phyloP scores from a whole-genome alignment of 306 rosid genomes.

The Rubus parviflorus region DNA sequence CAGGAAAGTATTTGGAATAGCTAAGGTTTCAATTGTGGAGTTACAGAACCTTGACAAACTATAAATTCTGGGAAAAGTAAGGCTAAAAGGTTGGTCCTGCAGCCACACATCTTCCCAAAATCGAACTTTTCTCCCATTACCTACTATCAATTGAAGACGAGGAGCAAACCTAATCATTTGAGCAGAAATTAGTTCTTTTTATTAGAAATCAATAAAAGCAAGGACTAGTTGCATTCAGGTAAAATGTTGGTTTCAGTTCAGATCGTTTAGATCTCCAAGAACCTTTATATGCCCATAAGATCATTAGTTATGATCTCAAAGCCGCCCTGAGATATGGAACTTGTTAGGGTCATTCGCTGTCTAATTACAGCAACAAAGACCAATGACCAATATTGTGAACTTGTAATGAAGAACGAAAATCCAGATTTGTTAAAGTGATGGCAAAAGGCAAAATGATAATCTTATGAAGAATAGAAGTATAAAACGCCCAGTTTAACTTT shows the following conservation, averaged over 20 bases:
- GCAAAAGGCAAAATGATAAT: not conserved
- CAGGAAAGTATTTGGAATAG: too few species aligned
- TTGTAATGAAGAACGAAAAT: not conserved
- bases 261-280: not conserved
- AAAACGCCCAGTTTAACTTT: not conserved
- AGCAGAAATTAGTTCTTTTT: too few species aligned
- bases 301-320: not conserved
- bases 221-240: not conserved
- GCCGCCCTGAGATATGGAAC: not conserved
- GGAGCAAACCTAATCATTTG: too few species aligned
- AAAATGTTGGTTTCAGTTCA: not conserved
- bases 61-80: too few species aligned
- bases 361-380: conserved; percentile 1
- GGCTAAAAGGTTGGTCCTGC: too few species aligned
- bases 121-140: too few species aligned
- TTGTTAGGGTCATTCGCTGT: not conserved
- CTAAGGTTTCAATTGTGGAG: too few species aligned
- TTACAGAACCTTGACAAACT: too few species aligned
- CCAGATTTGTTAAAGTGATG: not conserved
- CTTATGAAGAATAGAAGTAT: not conserved
- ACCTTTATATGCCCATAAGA: not conserved
- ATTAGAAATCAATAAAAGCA: conserved; percentile 2
- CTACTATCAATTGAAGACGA: too few species aligned
- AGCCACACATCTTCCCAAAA: too few species aligned
- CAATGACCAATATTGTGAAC: not conserved